Conservation (phyloP, 2,329 filamentous ascomycete genomes). For the Aureobasidium subglaciale region DNA sequence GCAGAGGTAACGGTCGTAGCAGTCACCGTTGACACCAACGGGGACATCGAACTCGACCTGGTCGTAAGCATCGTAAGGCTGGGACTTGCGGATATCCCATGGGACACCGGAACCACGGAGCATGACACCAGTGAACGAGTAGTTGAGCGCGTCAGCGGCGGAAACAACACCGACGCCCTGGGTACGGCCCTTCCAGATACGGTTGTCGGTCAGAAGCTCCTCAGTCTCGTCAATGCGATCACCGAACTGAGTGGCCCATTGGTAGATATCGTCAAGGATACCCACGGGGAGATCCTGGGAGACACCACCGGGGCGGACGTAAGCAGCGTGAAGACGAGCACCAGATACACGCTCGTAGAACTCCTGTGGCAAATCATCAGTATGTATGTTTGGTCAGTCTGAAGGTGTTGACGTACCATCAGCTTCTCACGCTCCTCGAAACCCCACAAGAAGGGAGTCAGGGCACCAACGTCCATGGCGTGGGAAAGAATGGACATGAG, state of each 20-base stretch:
- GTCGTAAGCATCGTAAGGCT: slow-evolving; percentile 96
- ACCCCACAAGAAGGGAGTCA: slow-evolving; percentile 98
- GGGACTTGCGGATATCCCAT: slow-evolving; percentile 93
- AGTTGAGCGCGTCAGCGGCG: slow-evolving; percentile 91
- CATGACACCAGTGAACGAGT: slow-evolving; percentile 96
- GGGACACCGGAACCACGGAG: slow-evolving; percentile 92
- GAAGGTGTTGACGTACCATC: slow-evolving; percentile 61
- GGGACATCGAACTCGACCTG: slow-evolving; percentile 97
- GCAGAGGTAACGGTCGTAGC: slow-evolving; percentile 98
- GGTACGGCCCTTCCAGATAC: slow-evolving; percentile 95
- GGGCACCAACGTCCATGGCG: slow-evolving; percentile 96
- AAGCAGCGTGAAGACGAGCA: slow-evolving; percentile 92
- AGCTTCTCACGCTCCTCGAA: slow-evolving; percentile 99
- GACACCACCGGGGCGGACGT: slow-evolving; percentile 92
- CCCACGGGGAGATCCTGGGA: slow-evolving; percentile 91
- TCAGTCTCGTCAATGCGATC: slow-evolving; percentile 98
- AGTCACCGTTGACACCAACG: slow-evolving; percentile 93
- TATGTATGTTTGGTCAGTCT: slow-evolving; percentile 1
- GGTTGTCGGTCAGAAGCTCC: slow-evolving; percentile 97
- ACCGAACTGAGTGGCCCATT: slow-evolving; percentile 98
- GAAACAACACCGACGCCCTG: slow-evolving; percentile 86
- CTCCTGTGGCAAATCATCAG: slow-evolving; percentile 54
- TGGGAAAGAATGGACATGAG: slow-evolving; percentile 96
- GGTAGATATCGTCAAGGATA: slow-evolving; percentile 96
- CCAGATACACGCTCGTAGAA: slow-evolving; percentile 99